Base-by-base conservation (phyloP, 768 basidiomycete genomes). In the Hericium erinaceus region DNA sequence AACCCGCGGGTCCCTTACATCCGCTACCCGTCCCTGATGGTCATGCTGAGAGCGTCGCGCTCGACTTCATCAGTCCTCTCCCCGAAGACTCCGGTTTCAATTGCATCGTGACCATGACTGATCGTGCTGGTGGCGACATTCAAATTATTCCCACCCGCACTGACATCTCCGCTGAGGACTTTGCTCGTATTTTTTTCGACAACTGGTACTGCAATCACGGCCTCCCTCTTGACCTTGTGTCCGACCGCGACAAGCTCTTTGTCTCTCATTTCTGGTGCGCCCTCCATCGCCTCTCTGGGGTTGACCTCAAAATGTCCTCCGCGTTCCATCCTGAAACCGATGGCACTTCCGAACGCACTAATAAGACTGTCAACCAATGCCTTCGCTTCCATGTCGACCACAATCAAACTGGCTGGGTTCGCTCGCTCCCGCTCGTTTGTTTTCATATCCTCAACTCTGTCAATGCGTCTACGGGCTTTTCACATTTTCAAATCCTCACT, bases 241-340 rank as follows among this genome's bases (percentile, higher is more conserved):
- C 24, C 24, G 24, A 24, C 24, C 24, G 24, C 24, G 24, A 24
- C 4, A 59, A 64, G 0, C 60, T 68, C 6, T 75, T 75, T 60
- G 67, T 70, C 0, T 67, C 65, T 0, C 6, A 15, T 0, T 75
- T 75, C 63, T 75, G 74, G 75, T 50, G 48, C 9, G 61, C 61
- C 0, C 58, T 75, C 3, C 56, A 64, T 51, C 22, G 39, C 9
- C 57, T 67, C 2, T 60, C 69, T 1, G 69, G 70, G 6, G 64
- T 66, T 15, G 64, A 70, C 54, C 63, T 60, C 69, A 70, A 54
- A 56, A 66, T 4, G 58, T 69, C 68, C 61, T 5, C 73, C 0
- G 54, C 70, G 0, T 72, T 60, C 39, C 73, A 24, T 4, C 24
- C 24, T 2, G 24, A 24, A 4, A 24, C 24, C 2, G 24, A 24